Conservation (phyloP, 202 grass and related monocot species). For the Brachypodium distachyon region DNA sequence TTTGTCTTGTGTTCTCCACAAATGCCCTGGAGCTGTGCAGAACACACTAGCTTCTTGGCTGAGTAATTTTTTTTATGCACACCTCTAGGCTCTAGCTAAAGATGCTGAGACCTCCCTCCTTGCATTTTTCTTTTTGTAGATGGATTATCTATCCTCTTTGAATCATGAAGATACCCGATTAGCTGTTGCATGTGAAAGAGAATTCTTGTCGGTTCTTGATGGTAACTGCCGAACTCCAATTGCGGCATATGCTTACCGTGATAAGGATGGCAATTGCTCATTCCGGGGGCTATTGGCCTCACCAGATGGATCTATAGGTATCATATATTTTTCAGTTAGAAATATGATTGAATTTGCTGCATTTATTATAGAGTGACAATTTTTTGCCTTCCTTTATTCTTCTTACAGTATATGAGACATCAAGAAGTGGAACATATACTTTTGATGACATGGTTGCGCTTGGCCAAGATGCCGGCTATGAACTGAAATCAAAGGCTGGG, state of each 20-base stretch:
- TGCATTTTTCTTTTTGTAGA: conserved; percentile 25
- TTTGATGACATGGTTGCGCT: conserved; percentile 82
- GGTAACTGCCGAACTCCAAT: conserved; percentile 93
- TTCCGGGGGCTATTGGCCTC: conserved; percentile 85
- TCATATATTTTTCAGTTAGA: neutral
- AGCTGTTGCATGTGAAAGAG: conserved; percentile 87
- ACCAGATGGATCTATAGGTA: conserved; percentile 76
- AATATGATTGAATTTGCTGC: neutral
- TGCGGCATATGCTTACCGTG: conserved; percentile 70
- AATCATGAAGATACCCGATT: conserved; percentile 96
- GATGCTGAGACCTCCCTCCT: neutral
- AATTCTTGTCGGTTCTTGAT: conserved; percentile 82
- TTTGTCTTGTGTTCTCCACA: neutral
- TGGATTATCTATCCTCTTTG: conserved; percentile 64
- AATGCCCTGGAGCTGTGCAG: neutral
- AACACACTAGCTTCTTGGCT: neutral
- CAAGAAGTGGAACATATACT: conserved; percentile 62
- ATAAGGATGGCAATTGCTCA: conserved; percentile 61
- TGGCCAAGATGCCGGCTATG: conserved; percentile 77
- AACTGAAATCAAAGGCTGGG: conserved; percentile 70
- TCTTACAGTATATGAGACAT: conserved; percentile 70
- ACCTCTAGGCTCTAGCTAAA: neutral
- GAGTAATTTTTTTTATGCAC: neutral
- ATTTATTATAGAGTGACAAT: neutral
- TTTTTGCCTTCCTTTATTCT: neutral